Conservation (phyloP, 2,329 filamentous ascomycete species). For the Elsinoe arachidis region DNA sequence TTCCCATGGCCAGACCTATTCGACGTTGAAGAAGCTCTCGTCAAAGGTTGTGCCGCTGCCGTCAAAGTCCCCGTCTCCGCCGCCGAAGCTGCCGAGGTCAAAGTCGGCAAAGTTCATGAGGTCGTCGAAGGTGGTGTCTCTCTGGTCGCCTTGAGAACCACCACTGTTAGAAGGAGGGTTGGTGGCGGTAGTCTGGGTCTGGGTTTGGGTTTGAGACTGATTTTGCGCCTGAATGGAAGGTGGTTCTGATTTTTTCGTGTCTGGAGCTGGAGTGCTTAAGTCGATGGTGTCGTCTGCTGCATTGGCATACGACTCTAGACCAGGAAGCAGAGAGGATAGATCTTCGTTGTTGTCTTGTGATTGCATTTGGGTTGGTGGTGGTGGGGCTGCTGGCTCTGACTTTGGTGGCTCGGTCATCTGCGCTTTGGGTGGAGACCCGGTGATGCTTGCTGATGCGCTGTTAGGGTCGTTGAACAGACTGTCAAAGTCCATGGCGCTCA, state of each 20-base stretch:
- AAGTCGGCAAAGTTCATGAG: slow-evolving; percentile 29
- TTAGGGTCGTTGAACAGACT: slow-evolving; percentile 27
- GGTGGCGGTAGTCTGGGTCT: background rate
- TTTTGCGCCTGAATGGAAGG: slow-evolving; percentile 11
- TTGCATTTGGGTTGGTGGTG: slow-evolving; percentile 15
- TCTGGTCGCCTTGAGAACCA: slow-evolving; percentile 16
- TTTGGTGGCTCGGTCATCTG: slow-evolving; percentile 1
- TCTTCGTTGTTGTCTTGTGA: slow-evolving; percentile 21
- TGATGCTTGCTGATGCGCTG: slow-evolving; percentile 16
- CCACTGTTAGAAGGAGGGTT: background rate
- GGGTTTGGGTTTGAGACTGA: slow-evolving; percentile 19
- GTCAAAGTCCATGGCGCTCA: slow-evolving; percentile 27
- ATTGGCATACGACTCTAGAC: slow-evolving; percentile 36
- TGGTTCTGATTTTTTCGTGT: background rate
- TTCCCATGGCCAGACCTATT: background rate
- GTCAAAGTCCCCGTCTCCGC: slow-evolving; percentile 28
- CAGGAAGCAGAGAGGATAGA: slow-evolving; percentile 31
- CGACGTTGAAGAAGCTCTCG: slow-evolving; percentile 29
- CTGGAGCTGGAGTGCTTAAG: slow-evolving; percentile 15
- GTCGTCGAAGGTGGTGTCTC: slow-evolving; percentile 26
- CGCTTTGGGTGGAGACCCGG: slow-evolving; percentile 13
- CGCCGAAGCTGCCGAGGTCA: slow-evolving; percentile 20
- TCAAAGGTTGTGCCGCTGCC: slow-evolving; percentile 18
- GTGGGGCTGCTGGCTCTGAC: background rate
- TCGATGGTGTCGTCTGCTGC: slow-evolving; percentile 17